Evolutionary conservation across 1,139 yeast genomes (phyloP).

Genomic region (Yarrowia galli): DNA sequence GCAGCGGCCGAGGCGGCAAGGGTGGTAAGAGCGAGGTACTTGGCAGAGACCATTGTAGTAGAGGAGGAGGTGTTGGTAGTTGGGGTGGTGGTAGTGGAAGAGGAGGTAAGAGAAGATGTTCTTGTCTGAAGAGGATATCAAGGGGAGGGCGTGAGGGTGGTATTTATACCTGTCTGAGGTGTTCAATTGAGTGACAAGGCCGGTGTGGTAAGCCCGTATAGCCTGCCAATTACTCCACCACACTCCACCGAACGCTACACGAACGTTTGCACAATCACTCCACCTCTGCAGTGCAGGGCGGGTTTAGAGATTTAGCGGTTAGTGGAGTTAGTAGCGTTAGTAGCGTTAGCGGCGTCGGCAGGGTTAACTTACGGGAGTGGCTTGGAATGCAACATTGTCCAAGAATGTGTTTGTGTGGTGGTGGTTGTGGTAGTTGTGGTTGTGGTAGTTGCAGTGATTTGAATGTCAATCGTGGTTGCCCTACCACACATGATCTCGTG

Average conservation of each 20-base stretch:
- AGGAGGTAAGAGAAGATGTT: background rate
- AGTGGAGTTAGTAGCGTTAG: no score
- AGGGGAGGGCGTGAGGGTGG: no score
- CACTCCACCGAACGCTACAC: no score
- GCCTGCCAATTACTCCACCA: slow-evolving; percentile 5
- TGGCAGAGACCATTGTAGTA: slow-evolving; percentile 30
- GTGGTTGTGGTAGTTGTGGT: no score
- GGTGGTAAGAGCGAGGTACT: slow-evolving; percentile 23
- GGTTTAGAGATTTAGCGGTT: no score
- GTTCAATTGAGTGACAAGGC: background rate
- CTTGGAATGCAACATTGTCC: no score
- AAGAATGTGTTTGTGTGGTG: no score
- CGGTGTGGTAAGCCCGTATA: background rate
- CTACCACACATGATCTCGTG: no score
- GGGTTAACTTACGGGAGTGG: no score
- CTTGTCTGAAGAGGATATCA: background rate
- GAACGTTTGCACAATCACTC: background rate
- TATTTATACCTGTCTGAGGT: background rate
- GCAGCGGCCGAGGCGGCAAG: slow-evolving; percentile 27
- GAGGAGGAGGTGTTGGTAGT: background rate
- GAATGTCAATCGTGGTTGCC: no score
- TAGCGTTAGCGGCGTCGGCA: no score
- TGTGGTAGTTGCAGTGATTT: no score
- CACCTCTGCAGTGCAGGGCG: background rate
- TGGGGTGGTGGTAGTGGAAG: background rate